Base-by-base conservation (phyloP, 345 rosid species). In the Citrus glauca region DNA sequence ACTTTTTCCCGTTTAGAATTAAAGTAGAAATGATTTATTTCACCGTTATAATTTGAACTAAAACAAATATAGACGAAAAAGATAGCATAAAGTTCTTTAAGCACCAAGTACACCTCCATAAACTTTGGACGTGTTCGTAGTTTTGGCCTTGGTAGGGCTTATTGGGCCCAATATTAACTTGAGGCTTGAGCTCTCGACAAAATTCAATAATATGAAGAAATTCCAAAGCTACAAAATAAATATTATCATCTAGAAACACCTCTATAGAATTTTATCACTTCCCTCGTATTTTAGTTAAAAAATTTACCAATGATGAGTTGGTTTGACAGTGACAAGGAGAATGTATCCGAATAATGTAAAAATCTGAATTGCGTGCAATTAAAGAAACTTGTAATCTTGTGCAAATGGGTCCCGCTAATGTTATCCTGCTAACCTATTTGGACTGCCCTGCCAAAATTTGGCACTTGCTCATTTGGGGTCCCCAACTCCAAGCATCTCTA, bases 11-110 rank as follows among this genome's bases (percentile, higher is more conserved):
- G 28, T 63, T 74, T 74, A 20, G 63, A 59, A 30, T 6, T 8
- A 50, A 78, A 53, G 55, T 50, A n/a, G 27, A 17, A 62, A 71
- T 78, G 75, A 71, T 78, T 28, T 64, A 6, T 32, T 66, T 71
- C 27, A 53, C 45, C 42, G 56, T 64, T 71, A 3, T 19, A 14
- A 66, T 71, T 78, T 71, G 81, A 71, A 78, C 40, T 63, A 28
- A 37, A 72, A 33, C 20, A 33, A 59, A 38, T 20, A 16, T 0
- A 45, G 27, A 19, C 27, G 14, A 8, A 62, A 62, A 62, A 62
- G 69, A n/a, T 38, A 62, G 7, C 28, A 20, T 62, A 62, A 62
- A 74, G 77, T 19, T 11, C 28, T 62, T 62, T 28, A 27, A 7
- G 74, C 42, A 53, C 62, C 10, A 19, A 59, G 66, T n/a, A 37